Conservation (phyloP, 176 grass and related monocot species). For the Coix lacrymajobi region DNA sequence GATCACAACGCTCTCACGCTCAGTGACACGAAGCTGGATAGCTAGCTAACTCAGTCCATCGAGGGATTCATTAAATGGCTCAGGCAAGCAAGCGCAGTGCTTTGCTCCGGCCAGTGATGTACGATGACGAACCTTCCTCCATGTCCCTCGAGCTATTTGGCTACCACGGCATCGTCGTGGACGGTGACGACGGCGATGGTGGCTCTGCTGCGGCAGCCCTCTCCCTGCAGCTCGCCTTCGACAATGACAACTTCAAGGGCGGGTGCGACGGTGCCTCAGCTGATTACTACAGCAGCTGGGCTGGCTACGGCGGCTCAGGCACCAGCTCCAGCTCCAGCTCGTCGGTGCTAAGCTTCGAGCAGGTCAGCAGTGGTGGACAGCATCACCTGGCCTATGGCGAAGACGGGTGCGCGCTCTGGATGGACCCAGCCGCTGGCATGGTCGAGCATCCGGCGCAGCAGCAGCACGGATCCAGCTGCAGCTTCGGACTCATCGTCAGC, state of each 20-base stretch:
- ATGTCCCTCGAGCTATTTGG: constrained; percentile 66
- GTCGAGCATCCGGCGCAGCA: constrained; percentile 25
- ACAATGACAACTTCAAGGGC: constrained; percentile 40
- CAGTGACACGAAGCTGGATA: constrained; percentile 7
- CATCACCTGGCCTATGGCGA: constrained; percentile 24
- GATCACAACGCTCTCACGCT: not conserved
- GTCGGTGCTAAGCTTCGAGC: constrained; percentile 89
- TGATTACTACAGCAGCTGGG: constrained; percentile 35
- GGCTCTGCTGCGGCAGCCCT: not conserved
- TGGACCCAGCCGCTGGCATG: constrained; percentile 38
- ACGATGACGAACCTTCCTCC: constrained; percentile 38
- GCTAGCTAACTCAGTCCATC: not conserved
- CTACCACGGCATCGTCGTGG: constrained; percentile 1
- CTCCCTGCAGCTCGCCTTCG: constrained; percentile 23
- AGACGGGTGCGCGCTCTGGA: constrained; percentile 67
- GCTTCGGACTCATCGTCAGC: constrained; percentile 41
- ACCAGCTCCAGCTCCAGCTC: constrained; percentile 62
- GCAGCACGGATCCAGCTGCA: not conserved
- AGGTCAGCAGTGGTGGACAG: constrained; percentile 6
- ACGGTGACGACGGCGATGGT: constrained; percentile 12
- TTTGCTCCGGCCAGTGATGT: constrained; percentile 20
- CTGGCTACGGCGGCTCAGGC: not conserved
- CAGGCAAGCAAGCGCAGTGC: constrained; percentile 45
- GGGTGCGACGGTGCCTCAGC: not conserved
- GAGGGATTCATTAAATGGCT: constrained; percentile 23